These are phyloP conservation scores for Chalaropsis ovoidea DNA, from an alignment of 2,329 filamentous ascomycete genomes.

Conservation along the genomic window DNA sequence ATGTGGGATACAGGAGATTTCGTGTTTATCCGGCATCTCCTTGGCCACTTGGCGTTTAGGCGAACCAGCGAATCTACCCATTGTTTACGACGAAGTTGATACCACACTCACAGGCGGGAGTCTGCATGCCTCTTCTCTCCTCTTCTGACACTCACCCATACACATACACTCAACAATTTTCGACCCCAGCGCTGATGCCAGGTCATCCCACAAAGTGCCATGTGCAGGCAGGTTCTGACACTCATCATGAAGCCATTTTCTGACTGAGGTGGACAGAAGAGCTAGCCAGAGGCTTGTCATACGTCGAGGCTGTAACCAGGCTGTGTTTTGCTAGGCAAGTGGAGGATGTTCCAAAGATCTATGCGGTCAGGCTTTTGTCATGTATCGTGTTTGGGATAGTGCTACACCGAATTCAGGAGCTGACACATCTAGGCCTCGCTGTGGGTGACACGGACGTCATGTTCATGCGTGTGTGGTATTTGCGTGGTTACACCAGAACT, in stretches of 20 bases:
- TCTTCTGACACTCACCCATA: neutral
- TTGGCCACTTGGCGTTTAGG: slow-evolving; percentile 9
- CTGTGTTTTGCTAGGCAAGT: neutral
- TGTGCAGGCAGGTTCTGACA: neutral
- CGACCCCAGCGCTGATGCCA: neutral
- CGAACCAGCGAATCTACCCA: slow-evolving; percentile 15
- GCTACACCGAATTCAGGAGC: neutral
- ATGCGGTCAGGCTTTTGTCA: too few species aligned
- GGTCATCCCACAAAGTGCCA: neutral
- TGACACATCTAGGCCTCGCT: neutral
- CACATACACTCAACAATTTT: neutral
- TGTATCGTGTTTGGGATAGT: too few species aligned
- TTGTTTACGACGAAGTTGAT: neutral
- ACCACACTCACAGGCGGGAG: neutral
- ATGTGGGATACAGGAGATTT: neutral
- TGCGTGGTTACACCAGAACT: neutral
- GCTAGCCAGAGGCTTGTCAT: neutral
- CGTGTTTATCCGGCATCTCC: neutral
- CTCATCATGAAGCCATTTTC: neutral
- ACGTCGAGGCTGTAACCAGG: neutral
- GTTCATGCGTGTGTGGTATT: neutral
- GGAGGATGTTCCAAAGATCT: neutral
- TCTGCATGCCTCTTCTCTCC: neutral
- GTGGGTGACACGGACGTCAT: neutral
- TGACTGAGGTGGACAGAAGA: neutral